Evolutionary conservation across 257 asterid genomes (phyloP), one percentile per base, ranked within the genome.

Genomic region (Agastache rugosa): DNA sequence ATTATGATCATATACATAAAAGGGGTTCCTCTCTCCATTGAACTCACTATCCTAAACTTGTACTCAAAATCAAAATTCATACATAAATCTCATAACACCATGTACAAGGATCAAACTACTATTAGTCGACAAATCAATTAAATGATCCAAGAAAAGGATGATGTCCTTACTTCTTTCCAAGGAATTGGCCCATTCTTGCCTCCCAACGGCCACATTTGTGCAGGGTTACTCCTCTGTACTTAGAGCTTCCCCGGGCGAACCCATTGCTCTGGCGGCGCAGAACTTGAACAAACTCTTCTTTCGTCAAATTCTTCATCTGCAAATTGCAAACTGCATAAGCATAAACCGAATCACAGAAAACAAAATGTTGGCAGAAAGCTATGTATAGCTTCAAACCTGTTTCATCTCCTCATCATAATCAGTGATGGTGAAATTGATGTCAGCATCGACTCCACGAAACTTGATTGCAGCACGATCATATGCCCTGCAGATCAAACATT

Each of bases 401-500:
- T 77, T 85, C 91, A 89, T 82, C 74, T 89, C 97, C 69, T 91
- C 94, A 2, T 88, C 92, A 34, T 91, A 91, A 79, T 91, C 96
- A 70, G 69, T 19, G 16, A 89, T 73, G 11, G 72, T 85, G 83
- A 91, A 91, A 78, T 91, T 91, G 64, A 91, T 91, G 73, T 91
- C 97, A 39, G 97, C 97, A 68, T 88, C 96, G 78, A 86, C 88
- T 61, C 97, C 97, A 60, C 97, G 92, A 77, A 91, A 91, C 86
- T 89, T 89, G 69, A 91, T 85, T 15, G 97, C 97, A 56, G 97
- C 97, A 8, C 90, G 91, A 82, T 91, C 97, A 45, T 91, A 91
- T 10, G 97, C 94, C 45, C 97, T 91, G 44, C 44, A 8, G 85
- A 74, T 75, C 35, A 14, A 69, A 20, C 17, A 80, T 60, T 6